Evolutionary conservation across 805 yeast genomes (phyloP), one percentile per base, ranked within the genome.

Genomic region (Yamadazyma tumulicola): DNA sequence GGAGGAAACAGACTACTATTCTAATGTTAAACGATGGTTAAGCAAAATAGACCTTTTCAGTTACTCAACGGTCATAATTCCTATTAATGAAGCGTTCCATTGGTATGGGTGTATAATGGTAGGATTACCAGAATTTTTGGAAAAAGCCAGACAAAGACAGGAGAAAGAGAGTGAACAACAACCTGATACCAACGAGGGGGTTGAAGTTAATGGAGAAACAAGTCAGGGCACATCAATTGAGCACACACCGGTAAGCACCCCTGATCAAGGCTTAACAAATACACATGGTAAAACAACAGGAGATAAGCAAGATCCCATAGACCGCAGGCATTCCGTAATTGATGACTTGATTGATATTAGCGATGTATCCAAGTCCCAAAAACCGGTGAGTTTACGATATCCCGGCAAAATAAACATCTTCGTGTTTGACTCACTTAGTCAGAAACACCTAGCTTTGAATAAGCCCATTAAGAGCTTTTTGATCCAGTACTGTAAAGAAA

Each of bases 51-150:
- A 86, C 42, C 55, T 67, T 15, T 54, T 78, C 56, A 65, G 63
- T 13, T 80, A 71, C 49, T 72, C 75, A 29, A 77, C 71, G 48
- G 63, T 87, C 2, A 70, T 89, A 2, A 67, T 91, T 8, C 98
- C 98, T 0, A 79, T 93, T 6, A 85, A 86, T 55, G 85, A 81
- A 42, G 72, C 72, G 26, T 65, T 75, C 25, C 98, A 93, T 60
- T 93, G 98, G 98, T 85, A 79, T 52, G 79, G 89, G 29, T 80
- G 85, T 18, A 73, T 91, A 4, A 74, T 91, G 4, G 67, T 77
- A 38, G 72, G 81, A 41, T 61, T 76, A 48, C 64, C 75, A 32
- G 45, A 51, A 34, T 45, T 64, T 10, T 35, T 59, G 13, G 43
- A 41, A 14, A 25, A 28, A 20, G 33, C 7, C 13, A 25, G 27